These are phyloP conservation scores for Salix suchowensis DNA, from an alignment of 345 rosid species.

Conservation along the genomic window DNA sequence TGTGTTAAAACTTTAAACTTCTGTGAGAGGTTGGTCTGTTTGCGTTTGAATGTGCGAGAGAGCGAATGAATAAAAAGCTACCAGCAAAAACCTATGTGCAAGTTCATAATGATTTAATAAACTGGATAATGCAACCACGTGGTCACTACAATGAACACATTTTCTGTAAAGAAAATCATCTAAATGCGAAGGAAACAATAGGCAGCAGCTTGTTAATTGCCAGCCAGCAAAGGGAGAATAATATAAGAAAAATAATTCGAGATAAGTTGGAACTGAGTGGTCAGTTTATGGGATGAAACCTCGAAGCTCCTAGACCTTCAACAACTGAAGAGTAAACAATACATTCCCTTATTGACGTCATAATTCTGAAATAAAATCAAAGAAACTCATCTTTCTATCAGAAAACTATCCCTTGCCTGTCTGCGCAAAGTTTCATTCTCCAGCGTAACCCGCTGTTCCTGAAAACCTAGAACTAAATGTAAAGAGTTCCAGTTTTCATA, in stretches of 20 bases:
- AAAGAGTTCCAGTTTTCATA: background rate
- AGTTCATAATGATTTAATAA: no score
- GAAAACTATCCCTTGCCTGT: slow-evolving; percentile 48
- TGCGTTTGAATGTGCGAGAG: background rate
- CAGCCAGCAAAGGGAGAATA: background rate
- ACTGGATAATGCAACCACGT: background rate
- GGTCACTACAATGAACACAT: no score
- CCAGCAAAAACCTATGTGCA: background rate
- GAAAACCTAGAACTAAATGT: slow-evolving; percentile 19
- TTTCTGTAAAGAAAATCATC: no score
- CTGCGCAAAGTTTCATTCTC: slow-evolving; percentile 87
- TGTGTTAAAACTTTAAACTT: background rate
- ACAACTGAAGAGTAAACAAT: background rate
- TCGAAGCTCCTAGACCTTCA: slow-evolving; percentile 75
- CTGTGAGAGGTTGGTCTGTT: background rate
- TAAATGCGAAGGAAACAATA: no score
- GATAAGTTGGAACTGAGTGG: slow-evolving; percentile 38
- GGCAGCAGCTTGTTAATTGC: background rate
- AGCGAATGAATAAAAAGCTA: background rate
- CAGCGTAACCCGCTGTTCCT: slow-evolving; percentile 75
- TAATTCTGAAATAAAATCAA: background rate
- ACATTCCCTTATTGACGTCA: background rate
- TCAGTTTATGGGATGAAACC: slow-evolving; percentile 53
- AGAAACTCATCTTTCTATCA: background rate
- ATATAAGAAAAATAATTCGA: slow-evolving; percentile 30